Conservation (phyloP, 75 land plant genomes). For the Pseudotsuga menziesii region DNA sequence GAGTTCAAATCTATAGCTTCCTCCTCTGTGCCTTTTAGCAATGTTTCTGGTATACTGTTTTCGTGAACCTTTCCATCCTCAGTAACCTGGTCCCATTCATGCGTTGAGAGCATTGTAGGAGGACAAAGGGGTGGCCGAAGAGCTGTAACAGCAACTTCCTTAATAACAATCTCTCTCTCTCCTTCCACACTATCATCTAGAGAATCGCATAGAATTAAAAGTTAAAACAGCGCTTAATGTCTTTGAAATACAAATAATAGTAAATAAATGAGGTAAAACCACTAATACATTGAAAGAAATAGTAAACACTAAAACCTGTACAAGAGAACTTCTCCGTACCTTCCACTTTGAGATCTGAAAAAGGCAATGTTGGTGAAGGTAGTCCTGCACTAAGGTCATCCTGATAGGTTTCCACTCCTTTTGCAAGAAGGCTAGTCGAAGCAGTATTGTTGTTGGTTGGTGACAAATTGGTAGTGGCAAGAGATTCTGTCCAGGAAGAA, state of each 20-base stretch:
- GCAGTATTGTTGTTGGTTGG: background rate
- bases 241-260: background rate
- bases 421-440: background rate
- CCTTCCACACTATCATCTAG: background rate
- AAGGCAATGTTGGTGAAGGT: background rate
- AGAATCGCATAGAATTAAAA: background rate
- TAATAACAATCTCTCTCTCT: background rate
- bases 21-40: constrained; percentile 6
- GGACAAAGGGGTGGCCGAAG: background rate
- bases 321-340: background rate
- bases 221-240: background rate
- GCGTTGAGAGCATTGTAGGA: background rate
- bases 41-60: background rate
- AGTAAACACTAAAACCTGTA: background rate
- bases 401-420: background rate
- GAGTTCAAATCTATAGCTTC: constrained; percentile 7
- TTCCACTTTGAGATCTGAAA: constrained; percentile 7
- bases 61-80: constrained; percentile 5
- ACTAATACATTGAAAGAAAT: background rate
- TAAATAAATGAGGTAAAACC: background rate
- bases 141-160: background rate
- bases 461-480: background rate
- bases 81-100: background rate
- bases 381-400: background rate
- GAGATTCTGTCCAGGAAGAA: background rate